phyloP scores from a whole-genome alignment of 306 rosid genomes.

The Hippophae rhamnoides region DNA sequence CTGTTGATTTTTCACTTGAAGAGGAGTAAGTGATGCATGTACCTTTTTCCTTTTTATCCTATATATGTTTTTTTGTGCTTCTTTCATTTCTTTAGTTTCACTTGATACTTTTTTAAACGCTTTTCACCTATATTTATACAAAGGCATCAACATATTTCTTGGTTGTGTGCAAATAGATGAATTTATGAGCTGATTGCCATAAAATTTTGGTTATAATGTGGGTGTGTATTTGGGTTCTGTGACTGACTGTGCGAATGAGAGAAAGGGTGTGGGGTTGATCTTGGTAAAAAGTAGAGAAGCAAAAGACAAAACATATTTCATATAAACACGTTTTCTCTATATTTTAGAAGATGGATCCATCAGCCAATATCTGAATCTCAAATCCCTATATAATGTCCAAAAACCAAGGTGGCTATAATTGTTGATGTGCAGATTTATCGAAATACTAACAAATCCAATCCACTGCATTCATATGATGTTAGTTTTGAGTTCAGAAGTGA shows the following conservation, averaged over 20 bases:
- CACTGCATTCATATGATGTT: no score
- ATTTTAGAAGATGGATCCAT: no score
- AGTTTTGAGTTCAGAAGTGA: no score
- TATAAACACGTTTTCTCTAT: no score
- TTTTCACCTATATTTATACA: neutral
- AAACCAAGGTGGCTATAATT: no score
- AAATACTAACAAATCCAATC: no score
- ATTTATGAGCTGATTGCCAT: neutral
- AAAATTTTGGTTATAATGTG: neutral
- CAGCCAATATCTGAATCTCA: no score
- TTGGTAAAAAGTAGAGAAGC: neutral
- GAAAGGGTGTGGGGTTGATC: neutral
- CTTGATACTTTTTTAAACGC: neutral
- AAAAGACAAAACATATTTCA: neutral
- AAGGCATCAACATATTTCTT: neutral
- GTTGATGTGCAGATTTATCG: no score
- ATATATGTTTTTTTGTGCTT: neutral
- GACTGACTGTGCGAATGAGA: neutral
- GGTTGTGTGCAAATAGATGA: conserved; percentile 10
- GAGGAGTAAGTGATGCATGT: conserved; percentile 68
- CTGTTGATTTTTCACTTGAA: conserved; percentile 40
- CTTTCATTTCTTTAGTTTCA: conserved; percentile 10
- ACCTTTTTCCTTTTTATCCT: conserved; percentile 7
- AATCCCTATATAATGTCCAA: no score
- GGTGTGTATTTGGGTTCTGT: neutral